Evolutionary conservation across 371 early-diverging fungal genomes (phyloP).

Genomic region (Saksenaea oblongispora): DNA sequence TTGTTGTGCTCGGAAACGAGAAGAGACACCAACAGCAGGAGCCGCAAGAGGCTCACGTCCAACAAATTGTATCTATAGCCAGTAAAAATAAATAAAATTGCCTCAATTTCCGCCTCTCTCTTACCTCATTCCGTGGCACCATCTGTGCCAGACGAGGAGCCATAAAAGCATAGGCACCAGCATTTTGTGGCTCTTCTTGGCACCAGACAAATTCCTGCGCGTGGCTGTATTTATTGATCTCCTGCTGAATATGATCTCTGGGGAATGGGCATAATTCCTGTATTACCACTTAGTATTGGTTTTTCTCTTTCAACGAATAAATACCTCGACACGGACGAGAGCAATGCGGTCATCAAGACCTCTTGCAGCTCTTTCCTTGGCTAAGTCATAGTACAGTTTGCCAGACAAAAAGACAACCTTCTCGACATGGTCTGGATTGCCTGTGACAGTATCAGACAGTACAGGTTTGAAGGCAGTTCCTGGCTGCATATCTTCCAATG

Average conservation of each 20-base stretch:
- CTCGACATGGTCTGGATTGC: slow-evolving; percentile 51
- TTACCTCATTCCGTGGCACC: slow-evolving; percentile 52
- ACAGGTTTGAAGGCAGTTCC: slow-evolving; percentile 86
- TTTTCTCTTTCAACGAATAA: background rate
- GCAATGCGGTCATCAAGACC: slow-evolving; percentile 75
- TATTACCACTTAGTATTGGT: background rate
- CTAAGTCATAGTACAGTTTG: slow-evolving; percentile 90
- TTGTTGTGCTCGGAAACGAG: slow-evolving; percentile 37
- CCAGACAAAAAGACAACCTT: slow-evolving; percentile 87
- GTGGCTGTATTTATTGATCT: slow-evolving; percentile 63
- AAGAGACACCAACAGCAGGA: slow-evolving; percentile 73
- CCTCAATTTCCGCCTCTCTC: background rate
- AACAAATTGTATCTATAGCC: slow-evolving; percentile 57
- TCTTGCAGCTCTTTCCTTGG: slow-evolving; percentile 71
- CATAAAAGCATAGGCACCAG: slow-evolving; percentile 87
- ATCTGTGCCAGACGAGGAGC: slow-evolving; percentile 82
- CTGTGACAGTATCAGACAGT: slow-evolving; percentile 57
- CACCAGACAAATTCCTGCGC: slow-evolving; percentile 84
- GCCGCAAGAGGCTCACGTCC: slow-evolving; percentile 76
- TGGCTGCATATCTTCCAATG: slow-evolving; percentile 81
- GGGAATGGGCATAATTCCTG: slow-evolving; percentile 94
- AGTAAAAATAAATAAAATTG: slow-evolving; percentile 10
- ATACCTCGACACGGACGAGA: slow-evolving; percentile 80
- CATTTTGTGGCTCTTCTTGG: slow-evolving; percentile 96
- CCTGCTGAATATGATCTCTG: slow-evolving; percentile 60